A percentile compares a stretch with the other conserved stretches of the same genome.
These are phyloP conservation scores for Fusarium papillatum DNA, from an alignment of 2,329 filamentous ascomycete species.

Conservation along the genomic window DNA sequence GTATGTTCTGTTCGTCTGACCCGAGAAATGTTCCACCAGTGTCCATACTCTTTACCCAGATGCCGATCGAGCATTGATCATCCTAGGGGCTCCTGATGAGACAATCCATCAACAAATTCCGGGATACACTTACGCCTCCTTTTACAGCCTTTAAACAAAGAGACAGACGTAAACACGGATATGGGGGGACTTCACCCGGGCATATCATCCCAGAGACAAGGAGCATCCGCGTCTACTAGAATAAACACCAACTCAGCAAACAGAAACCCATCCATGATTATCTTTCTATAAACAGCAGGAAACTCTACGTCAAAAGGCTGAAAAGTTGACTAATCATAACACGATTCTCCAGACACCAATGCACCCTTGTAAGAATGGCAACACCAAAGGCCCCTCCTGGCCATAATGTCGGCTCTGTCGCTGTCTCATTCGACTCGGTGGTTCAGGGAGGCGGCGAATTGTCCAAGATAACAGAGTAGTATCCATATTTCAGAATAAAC, in stretches of 20 bases:
- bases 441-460: not conserved
- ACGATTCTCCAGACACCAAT: conserved; percentile 42
- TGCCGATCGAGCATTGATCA: not conserved
- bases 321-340: conserved; percentile 35
- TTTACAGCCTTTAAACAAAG: not conserved
- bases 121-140: not conserved
- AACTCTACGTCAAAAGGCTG: conserved; percentile 17
- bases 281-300: conserved; percentile 34
- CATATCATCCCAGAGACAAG: not conserved
- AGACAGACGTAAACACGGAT: not conserved
- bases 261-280: conserved; percentile 7
- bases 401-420: not conserved
- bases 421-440: conserved; percentile 1
- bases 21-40: not conserved
- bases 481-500: not conserved
- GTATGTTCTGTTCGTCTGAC: no score
- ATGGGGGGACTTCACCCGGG: not conserved
- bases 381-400: conserved; percentile 14
- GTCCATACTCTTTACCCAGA: not conserved
- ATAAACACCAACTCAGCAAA: not conserved
- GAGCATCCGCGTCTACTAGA: no score
- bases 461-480: not conserved
- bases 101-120: not conserved
- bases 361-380: conserved; percentile 39
- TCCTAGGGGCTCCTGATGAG: not conserved